phyloP scores from a whole-genome alignment of 2,329 filamentous ascomycete genomes.

The Pyrenophora tritici-repentis region DNA sequence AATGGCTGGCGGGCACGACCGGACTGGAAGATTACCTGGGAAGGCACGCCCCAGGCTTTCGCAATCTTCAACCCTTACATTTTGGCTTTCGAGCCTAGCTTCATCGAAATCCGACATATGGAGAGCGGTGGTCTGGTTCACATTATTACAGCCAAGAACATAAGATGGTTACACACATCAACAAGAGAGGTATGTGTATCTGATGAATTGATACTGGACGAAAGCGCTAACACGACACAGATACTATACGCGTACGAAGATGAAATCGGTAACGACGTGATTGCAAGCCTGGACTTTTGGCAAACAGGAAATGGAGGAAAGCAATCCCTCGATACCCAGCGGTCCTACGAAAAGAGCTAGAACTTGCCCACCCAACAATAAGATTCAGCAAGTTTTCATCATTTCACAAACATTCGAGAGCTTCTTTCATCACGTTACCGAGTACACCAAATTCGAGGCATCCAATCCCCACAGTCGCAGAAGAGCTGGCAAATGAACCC shows the following conservation, averaged over 20 bases:
- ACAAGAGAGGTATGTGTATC: slow-evolving; percentile 79
- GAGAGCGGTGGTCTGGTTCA: slow-evolving; percentile 90
- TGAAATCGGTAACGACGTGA: slow-evolving; percentile 87
- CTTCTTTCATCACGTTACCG: background rate
- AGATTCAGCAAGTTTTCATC: background rate
- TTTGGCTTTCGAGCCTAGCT: slow-evolving; percentile 93
- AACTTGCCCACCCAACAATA: background rate
- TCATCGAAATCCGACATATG: slow-evolving; percentile 94
- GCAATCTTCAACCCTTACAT: slow-evolving; percentile 97
- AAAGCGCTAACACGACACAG: slow-evolving; percentile 55
- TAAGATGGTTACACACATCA: slow-evolving; percentile 95
- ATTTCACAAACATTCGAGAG: background rate
- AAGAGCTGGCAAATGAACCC: background rate
- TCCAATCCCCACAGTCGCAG: background rate
- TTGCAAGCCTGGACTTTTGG: slow-evolving; percentile 97
- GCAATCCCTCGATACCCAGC: slow-evolving; percentile 32
- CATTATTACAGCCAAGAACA: slow-evolving; percentile 95
- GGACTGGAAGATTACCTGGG: slow-evolving; percentile 98
- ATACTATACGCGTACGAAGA: slow-evolving; percentile 98
- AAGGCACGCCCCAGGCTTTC: slow-evolving; percentile 89
- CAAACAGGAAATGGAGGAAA: slow-evolving; percentile 39
- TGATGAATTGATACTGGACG: background rate
- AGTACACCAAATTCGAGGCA: slow-evolving; percentile 1
- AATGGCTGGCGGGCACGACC: slow-evolving; percentile 96
- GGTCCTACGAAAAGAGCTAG: slow-evolving; percentile 36